Evolutionary conservation across 495 filamentous ascomycete species (phyloP), one percentile per base, ranked within the genome.

Genomic region (Penicillium psychrofluorescens): DNA sequence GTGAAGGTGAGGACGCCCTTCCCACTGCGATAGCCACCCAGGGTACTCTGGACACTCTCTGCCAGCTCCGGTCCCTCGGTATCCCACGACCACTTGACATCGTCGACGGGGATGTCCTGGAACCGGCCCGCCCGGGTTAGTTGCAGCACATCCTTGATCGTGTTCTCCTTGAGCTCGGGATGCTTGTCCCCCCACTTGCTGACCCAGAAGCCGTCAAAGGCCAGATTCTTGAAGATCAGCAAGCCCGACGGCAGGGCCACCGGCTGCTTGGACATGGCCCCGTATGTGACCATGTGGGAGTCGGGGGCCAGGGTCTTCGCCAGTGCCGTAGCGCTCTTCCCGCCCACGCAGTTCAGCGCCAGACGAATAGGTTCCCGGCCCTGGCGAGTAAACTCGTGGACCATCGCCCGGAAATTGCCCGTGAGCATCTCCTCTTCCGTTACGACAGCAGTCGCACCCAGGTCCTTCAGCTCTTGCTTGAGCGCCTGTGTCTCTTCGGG

Each of bases 311-410:
- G 68, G 1, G 71, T 67, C 59, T 83, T 83, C 6, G 88, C 84
- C 50, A 97, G 63, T 2, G 81, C 75, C 22, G 79, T 76, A 5
- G 87, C 86, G 32, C 80, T 77, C 59, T 88, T 85, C 1, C 92
- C 92, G n/a, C 92, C 94, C 0, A 98, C 92, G 58, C 94, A 98
- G 56, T 98, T 97, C 36, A 98, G 62, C 0, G 80, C 94, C 6
- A 98, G 66, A 43, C 79, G 76, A 35, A 95, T 70, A 0, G 76
- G 72, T 44, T 88, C 81, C 11, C 77, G 67, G 3, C 78, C 85
- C 4, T 80, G 78, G 34, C 79, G 72, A 29, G 88, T 94, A 63
- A 80, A 74, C 40, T 84, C 76, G 30, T 83, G 77, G 8, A 94
- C 70, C 43, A 67, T 57, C 7, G 81, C 76, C 28, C 60, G 58